These are phyloP conservation scores for Polychaeton citri DNA, from an alignment of 2,329 filamentous ascomycete species.

Conservation along the genomic window DNA sequence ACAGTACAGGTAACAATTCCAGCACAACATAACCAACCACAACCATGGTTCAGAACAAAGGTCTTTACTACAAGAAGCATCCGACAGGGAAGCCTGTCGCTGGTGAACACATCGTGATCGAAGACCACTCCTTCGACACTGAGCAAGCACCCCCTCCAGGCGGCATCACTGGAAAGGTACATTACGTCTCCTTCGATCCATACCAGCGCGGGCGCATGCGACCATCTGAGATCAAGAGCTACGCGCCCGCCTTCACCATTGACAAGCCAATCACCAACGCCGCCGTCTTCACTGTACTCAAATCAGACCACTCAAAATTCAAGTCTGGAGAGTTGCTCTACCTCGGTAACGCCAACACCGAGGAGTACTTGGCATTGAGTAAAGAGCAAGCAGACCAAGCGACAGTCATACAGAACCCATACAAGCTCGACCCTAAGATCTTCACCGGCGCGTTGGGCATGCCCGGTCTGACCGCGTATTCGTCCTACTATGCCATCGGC, in stretches of 20 bases:
- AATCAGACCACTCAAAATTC: slow-evolving; percentile 52
- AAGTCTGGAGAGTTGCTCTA: slow-evolving; percentile 53
- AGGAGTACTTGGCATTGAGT: slow-evolving; percentile 51
- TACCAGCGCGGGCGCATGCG: slow-evolving; percentile 77
- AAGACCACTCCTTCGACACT: slow-evolving; percentile 56
- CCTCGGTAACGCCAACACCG: slow-evolving; percentile 21
- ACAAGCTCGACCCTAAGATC: slow-evolving; percentile 49
- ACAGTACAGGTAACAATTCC: not conserved
- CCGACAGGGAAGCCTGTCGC: slow-evolving; percentile 54
- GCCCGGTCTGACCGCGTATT: slow-evolving; percentile 65
- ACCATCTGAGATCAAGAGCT: slow-evolving; percentile 49
- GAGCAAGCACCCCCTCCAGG: slow-evolving; percentile 46
- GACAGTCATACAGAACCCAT: slow-evolving; percentile 53
- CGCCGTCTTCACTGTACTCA: slow-evolving; percentile 55
- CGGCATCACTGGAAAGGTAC: slow-evolving; percentile 55
- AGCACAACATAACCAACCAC: not conserved
- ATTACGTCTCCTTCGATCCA: slow-evolving; percentile 68
- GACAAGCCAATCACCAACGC: slow-evolving; percentile 51
- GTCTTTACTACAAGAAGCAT: slow-evolving; percentile 57
- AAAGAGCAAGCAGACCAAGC: slow-evolving; percentile 30
- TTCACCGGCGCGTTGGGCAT: slow-evolving; percentile 70
- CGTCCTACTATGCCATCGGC: slow-evolving; percentile 60
- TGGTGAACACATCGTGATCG: slow-evolving; percentile 56
- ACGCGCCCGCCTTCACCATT: slow-evolving; percentile 49
- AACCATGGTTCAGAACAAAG: slow-evolving; percentile 54